Evolutionary conservation across 2,329 filamentous ascomycete species (phyloP).

Genomic region (Aspergillus persii): DNA sequence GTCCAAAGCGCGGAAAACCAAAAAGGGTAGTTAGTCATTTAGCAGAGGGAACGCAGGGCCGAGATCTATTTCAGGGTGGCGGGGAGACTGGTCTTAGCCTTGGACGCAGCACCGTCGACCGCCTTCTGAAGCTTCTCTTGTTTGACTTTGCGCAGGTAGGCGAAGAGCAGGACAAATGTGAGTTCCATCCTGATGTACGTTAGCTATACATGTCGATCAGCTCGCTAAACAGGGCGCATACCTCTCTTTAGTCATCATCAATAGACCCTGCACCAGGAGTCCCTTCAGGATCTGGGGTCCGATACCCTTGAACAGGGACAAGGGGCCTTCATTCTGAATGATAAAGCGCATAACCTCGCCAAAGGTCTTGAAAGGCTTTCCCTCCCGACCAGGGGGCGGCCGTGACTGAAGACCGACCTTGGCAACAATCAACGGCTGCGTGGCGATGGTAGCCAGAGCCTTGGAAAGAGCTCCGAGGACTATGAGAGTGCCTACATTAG

Average conservation of each 20-base stretch:
- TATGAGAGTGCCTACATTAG: conserved; percentile 36
- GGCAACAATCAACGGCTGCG: conserved; percentile 93
- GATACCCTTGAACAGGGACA: conserved; percentile 95
- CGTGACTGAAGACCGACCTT: conserved; percentile 96
- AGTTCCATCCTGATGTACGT: conserved; percentile 69
- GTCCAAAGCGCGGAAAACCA: conserved; percentile 5
- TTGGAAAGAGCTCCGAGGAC: conserved; percentile 93
- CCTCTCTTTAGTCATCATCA: conserved; percentile 99
- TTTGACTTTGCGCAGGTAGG: conserved; percentile 71
- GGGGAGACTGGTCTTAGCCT: conserved; percentile 55
- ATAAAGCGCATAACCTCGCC: conserved; percentile 95
- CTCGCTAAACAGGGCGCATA: conserved; percentile 36
- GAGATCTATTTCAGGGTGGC: conserved; percentile 45
- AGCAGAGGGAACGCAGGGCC: not conserved
- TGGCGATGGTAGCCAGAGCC: conserved; percentile 82
- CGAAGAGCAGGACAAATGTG: conserved; percentile 79
- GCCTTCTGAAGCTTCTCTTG: conserved; percentile 68
- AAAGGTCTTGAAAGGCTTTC: conserved; percentile 91
- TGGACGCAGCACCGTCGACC: conserved; percentile 61
- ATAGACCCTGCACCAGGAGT: conserved; percentile 84
- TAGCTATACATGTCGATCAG: conserved; percentile 1
- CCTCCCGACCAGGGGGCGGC: conserved; percentile 77
- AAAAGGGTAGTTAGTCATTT: not conserved
- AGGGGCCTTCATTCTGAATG: conserved; percentile 75
- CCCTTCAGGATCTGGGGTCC: conserved; percentile 92